Evolutionary conservation across 2,329 filamentous ascomycete species (phyloP).

Genomic region (Polychaeton citri): DNA sequence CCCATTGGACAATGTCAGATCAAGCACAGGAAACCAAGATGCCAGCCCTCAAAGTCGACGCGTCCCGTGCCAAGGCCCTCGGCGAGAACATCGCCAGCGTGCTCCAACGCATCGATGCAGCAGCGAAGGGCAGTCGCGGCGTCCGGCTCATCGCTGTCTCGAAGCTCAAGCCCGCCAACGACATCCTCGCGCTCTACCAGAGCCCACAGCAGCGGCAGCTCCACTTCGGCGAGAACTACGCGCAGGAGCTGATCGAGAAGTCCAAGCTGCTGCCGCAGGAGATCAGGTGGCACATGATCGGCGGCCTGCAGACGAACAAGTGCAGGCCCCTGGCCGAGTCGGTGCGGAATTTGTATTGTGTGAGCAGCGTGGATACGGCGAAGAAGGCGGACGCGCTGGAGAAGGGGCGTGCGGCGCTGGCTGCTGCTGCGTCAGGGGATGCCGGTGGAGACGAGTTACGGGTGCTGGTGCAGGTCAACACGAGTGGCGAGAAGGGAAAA

Average conservation of each 20-base stretch:
- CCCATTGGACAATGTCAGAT: constrained; percentile 30
- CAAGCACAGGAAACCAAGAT: background rate
- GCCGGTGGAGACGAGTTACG: constrained; percentile 35
- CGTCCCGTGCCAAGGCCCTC: constrained; percentile 32
- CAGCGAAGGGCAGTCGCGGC: background rate
- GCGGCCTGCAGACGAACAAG: constrained; percentile 84
- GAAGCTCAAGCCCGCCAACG: constrained; percentile 85
- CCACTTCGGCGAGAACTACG: constrained; percentile 96
- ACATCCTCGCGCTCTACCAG: constrained; percentile 73
- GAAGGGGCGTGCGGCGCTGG: constrained; percentile 53
- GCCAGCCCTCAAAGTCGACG: constrained; percentile 22
- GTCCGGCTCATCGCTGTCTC: constrained; percentile 87
- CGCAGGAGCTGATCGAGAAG: constrained; percentile 70
- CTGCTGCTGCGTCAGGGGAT: constrained; percentile 14
- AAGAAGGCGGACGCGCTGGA: constrained; percentile 83
- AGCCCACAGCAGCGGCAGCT: constrained; percentile 32
- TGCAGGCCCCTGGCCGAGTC: constrained; percentile 71
- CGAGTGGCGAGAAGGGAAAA: constrained; percentile 75
- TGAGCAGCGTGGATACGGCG: constrained; percentile 73
- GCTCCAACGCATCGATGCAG: constrained; percentile 24
- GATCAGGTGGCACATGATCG: constrained; percentile 94
- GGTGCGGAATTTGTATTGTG: constrained; percentile 79
- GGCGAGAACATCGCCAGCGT: constrained; percentile 31
- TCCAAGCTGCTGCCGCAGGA: constrained; percentile 60
- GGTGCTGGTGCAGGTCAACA: constrained; percentile 91